Conservation (phyloP, 768 basidiomycete species). For the Cubamyces lactineus region DNA sequence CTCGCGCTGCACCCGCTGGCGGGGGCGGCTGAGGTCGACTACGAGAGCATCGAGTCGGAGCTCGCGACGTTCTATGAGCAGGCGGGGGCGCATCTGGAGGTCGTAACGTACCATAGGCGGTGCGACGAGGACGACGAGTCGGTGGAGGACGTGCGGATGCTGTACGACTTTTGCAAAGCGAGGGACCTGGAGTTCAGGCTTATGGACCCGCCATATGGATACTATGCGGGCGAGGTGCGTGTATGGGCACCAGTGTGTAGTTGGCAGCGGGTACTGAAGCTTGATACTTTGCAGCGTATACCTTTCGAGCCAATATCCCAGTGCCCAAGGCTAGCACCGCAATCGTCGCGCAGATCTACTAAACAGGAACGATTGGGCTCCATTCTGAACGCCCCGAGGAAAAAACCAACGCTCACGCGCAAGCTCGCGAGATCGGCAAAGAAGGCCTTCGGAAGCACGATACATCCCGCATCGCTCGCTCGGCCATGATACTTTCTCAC, state of each 20-base stretch:
- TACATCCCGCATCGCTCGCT: neutral
- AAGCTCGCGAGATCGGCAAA: slow-evolving; percentile 1
- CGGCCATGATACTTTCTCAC: neutral
- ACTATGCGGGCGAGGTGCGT: slow-evolving; percentile 21
- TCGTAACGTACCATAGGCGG: slow-evolving; percentile 14
- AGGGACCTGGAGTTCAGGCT: slow-evolving; percentile 3
- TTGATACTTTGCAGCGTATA: neutral
- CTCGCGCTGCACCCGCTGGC: slow-evolving; percentile 8
- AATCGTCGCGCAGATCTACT: neutral
- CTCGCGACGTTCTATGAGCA: slow-evolving; percentile 1
- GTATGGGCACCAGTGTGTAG: neutral
- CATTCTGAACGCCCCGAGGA: neutral
- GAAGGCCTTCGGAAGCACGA: neutral
- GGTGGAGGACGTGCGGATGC: slow-evolving; percentile 3
- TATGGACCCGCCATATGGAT: slow-evolving; percentile 18
- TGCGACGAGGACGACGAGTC: slow-evolving; percentile 2
- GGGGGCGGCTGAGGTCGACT: neutral
- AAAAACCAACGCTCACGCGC: neutral
- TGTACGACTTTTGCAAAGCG: slow-evolving; percentile 10
- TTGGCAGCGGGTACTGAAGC: neutral
- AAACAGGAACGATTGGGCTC: neutral
- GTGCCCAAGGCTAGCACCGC: neutral
- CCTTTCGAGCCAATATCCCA: slow-evolving; percentile 2
- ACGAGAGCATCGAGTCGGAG: neutral
- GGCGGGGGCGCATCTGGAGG: neutral